These are phyloP conservation scores for Marchantia polymorpha DNA, from an alignment of 225 moss, liverwort and hornwort species.

Conservation along the genomic window DNA sequence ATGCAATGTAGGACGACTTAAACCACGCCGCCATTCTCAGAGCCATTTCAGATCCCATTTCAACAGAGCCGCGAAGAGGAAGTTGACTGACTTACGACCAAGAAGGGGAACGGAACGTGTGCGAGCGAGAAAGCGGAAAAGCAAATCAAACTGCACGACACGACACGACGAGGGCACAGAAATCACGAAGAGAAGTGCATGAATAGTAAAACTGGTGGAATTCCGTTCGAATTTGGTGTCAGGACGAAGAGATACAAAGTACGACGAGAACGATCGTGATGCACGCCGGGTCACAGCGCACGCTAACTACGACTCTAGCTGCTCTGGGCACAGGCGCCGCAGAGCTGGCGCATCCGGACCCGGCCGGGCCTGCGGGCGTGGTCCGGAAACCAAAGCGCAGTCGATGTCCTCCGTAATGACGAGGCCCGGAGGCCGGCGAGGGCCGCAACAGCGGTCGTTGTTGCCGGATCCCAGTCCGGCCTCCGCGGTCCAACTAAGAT, in stretches of 20 bases:
- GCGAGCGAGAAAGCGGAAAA: too few relatives aligned
- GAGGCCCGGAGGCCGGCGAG: not conserved
- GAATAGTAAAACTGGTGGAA: not conserved
- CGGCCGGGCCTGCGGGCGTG: not conserved
- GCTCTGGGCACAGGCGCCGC: not conserved
- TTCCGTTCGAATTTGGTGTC: not conserved
- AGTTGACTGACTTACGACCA: too few relatives aligned
- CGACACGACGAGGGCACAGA: too few relatives aligned
- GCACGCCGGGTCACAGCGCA: not conserved
- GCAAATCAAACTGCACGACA: too few relatives aligned
- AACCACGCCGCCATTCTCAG: too few relatives aligned
- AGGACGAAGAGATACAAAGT: not conserved
- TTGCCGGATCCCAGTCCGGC: constrained; percentile 8
- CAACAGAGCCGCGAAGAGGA: too few relatives aligned
- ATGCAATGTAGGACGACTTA: too few relatives aligned
- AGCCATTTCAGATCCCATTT: too few relatives aligned
- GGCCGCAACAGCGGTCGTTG: not conserved
- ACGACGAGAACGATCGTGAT: too few relatives aligned
- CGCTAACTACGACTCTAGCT: not conserved
- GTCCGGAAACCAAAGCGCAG: too few relatives aligned
- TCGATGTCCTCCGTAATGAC: constrained; percentile 4
- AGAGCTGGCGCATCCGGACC: not conserved
- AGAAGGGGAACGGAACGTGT: too few relatives aligned
- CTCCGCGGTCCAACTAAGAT: constrained; percentile 4
- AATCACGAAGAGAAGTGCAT: not conserved